Percentiles rank a stretch among this genome's conserved stretches.
Conservation (phyloP, 2,329 filamentous ascomycete species). For the Phaeosphaeria sp. region DNA sequence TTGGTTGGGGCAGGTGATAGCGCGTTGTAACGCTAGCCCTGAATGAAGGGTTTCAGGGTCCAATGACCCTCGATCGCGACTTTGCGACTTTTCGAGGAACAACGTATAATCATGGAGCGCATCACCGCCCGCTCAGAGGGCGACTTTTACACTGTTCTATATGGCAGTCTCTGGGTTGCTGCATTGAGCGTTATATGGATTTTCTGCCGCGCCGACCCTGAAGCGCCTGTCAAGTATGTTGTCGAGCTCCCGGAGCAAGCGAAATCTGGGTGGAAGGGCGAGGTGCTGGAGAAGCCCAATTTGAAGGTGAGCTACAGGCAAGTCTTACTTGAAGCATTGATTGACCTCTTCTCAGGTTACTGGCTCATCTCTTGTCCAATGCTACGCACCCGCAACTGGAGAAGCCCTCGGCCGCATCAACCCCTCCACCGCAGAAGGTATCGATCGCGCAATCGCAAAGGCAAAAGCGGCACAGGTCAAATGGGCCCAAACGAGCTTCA, state of each 20-base stretch:
- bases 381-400: conserved; percentile 89
- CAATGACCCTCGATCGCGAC: conserved; percentile 4
- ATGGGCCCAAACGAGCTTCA: conserved; percentile 82
- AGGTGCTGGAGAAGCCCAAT: conserved; percentile 64
- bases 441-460: conserved; percentile 78
- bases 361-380: conserved; percentile 74
- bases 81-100: conserved; percentile 1
- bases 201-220: conserved; percentile 39
- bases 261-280: conserved; percentile 59
- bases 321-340: not conserved
- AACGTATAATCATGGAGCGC: conserved; percentile 29
- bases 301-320: conserved; percentile 60
- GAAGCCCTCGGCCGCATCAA: conserved; percentile 79
- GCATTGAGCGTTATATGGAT: conserved; percentile 33
- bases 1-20: not conserved
- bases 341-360: conserved; percentile 52
- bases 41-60: conserved; percentile 14
- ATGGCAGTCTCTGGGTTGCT: conserved; percentile 25
- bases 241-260: conserved; percentile 69
- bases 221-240: conserved; percentile 62
- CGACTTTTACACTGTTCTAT: conserved; percentile 24
- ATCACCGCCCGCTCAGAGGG: conserved; percentile 32
- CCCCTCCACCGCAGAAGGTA: conserved; percentile 75
- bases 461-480: conserved; percentile 75
- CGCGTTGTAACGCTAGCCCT: conserved; percentile 5